Percentiles rank a stretch among this genome's conserved stretches.
Conservation (phyloP, 2,329 filamentous ascomycete genomes). For the Beauveria bassiana region DNA sequence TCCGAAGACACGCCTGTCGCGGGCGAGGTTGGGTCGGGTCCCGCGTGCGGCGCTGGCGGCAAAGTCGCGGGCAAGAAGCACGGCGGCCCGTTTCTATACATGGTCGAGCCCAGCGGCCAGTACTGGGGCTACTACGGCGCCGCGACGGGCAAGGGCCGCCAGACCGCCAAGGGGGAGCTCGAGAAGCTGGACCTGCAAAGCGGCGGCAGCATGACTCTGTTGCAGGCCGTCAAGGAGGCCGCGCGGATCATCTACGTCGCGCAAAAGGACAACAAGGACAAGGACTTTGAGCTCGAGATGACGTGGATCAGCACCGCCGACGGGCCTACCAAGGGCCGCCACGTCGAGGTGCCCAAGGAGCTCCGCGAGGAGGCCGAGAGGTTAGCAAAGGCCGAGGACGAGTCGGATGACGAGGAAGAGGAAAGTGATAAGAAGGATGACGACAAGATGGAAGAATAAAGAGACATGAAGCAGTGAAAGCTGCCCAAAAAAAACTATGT, state of each 20-base stretch:
- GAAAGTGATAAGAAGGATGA: constrained; percentile 50
- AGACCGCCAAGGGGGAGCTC: constrained; percentile 94
- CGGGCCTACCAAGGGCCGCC: constrained; percentile 85
- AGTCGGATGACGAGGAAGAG: constrained; percentile 80
- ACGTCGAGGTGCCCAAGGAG: constrained; percentile 88
- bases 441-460: constrained; percentile 87
- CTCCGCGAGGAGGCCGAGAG: constrained; percentile 86
- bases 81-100: constrained; percentile 91
- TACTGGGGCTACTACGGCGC: constrained; percentile 99
- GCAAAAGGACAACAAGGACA: constrained; percentile 99
- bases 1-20: constrained; percentile 80
- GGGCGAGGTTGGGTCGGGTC: constrained; percentile 80
- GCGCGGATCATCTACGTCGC: constrained; percentile 95
- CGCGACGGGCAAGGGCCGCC: constrained; percentile 91
- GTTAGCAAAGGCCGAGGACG: constrained; percentile 82
- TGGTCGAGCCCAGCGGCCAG: constrained; percentile 94
- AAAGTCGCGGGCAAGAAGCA: constrained; percentile 66
- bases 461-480: constrained; percentile 10
- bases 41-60: constrained; percentile 71
- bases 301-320: constrained; percentile 85
- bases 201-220: constrained; percentile 66
- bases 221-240: constrained; percentile 90
- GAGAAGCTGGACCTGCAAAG: constrained; percentile 90
- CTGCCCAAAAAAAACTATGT: constrained; percentile 20
- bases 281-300: constrained; percentile 99